Evolutionary conservation across 345 rosid species (phyloP).

Genomic region (Eucalyptus dawsonii): DNA sequence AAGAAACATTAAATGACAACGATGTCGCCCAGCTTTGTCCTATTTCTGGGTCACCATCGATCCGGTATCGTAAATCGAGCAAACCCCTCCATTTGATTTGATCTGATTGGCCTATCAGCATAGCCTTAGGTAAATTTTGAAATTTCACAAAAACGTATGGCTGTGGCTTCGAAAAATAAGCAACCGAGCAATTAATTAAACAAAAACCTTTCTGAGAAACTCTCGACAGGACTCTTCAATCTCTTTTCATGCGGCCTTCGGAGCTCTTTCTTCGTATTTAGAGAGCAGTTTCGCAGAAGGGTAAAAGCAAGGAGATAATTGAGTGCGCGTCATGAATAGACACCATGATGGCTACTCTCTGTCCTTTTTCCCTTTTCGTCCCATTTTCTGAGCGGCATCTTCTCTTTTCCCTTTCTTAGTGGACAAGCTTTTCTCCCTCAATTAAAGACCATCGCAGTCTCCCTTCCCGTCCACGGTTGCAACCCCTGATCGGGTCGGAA

Average conservation of each 20-base stretch:
- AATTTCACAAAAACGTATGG: neutral
- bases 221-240: neutral
- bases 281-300: too few relatives aligned
- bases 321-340: neutral
- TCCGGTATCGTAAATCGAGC: neutral
- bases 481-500: neutral
- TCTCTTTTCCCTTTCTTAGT: neutral
- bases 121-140: neutral
- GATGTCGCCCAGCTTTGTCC: neutral
- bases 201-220: neutral
- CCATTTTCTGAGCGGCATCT: neutral
- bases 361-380: neutral
- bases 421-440: neutral
- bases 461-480: neutral
- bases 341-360: neutral
- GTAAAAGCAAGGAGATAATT: too few relatives aligned
- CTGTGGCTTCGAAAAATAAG: rapidly evolving
- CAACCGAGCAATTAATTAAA: neutral
- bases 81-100: neutral
- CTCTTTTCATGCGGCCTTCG: neutral
- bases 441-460: neutral
- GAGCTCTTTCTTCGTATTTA: neutral
- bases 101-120: neutral
- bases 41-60: neutral
- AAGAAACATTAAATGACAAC: neutral